Evolutionary conservation across 2,329 filamentous ascomycete species (phyloP).

Genomic region (Chaetomium sp.): DNA sequence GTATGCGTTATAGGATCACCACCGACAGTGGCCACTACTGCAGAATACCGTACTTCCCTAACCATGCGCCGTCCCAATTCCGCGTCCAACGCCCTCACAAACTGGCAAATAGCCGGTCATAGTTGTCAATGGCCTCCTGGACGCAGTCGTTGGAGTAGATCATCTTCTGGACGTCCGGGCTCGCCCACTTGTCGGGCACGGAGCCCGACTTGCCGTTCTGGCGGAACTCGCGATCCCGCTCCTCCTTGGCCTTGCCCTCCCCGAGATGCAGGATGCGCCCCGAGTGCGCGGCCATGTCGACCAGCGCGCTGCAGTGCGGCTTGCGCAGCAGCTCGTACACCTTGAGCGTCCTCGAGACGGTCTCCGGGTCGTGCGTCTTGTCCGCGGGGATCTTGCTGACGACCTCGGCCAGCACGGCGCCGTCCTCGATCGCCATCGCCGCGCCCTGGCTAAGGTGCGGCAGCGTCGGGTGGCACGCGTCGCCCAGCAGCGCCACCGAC

Average conservation of each 20-base stretch:
- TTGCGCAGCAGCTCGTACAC: conserved; percentile 61
- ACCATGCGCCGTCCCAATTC: background rate
- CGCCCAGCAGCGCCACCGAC: conserved; percentile 60
- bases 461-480: conserved; percentile 68
- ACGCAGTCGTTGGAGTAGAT: conserved; percentile 67
- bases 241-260: conserved; percentile 60
- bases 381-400: conserved; percentile 45
- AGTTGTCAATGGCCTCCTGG: conserved; percentile 54
- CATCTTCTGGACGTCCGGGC: conserved; percentile 67
- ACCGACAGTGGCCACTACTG: background rate
- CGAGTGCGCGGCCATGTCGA: conserved; percentile 55
- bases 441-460: conserved; percentile 69
- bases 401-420: conserved; percentile 59
- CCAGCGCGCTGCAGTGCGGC: conserved; percentile 55
- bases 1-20: conserved; percentile 3
- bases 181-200: conserved; percentile 70
- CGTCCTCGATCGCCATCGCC: conserved; percentile 69
- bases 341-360: conserved; percentile 53
- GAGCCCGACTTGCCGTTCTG: conserved; percentile 51
- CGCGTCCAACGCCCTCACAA: conserved; percentile 26
- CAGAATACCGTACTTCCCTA: background rate
- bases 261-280: conserved; percentile 60
- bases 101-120: conserved; percentile 50
- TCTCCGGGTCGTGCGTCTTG: conserved; percentile 39
- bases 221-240: conserved; percentile 59